phyloP scores from a whole-genome alignment of 768 basidiomycete genomes.

The Lactifluus hygrophoroides region DNA sequence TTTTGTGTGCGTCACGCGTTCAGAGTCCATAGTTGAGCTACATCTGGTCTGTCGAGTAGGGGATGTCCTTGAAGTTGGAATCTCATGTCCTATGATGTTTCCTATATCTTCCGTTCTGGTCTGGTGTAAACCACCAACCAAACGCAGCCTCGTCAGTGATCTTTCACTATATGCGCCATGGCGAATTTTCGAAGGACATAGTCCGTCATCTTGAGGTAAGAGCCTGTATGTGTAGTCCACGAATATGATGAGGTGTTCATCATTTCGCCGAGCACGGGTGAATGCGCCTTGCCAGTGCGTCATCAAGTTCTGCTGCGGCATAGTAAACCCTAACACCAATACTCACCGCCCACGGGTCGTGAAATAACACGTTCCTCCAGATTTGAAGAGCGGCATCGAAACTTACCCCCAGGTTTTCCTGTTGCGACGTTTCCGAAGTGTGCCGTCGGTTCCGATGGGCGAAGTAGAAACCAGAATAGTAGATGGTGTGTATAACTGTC shows the following conservation, averaged over 20 bases:
- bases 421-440: too few species aligned
- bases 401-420: slow-evolving; percentile 50
- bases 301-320: slow-evolving; percentile 34
- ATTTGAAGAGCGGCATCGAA: slow-evolving; percentile 58
- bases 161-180: slow-evolving; percentile 31
- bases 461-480: too few species aligned
- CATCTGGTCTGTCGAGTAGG: background rate
- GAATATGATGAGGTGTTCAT: slow-evolving; percentile 54
- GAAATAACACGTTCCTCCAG: slow-evolving; percentile 45
- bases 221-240: slow-evolving; percentile 41
- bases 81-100: background rate
- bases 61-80: too few species aligned
- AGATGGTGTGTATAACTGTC: too few species aligned
- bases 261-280: slow-evolving; percentile 59
- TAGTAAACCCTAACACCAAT: too few species aligned
- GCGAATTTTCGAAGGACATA: slow-evolving; percentile 51
- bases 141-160: background rate
- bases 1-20: too few species aligned
- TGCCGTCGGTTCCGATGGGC: too few species aligned
- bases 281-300: slow-evolving; percentile 31
- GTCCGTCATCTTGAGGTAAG: slow-evolving; percentile 27
- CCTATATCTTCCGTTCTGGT: background rate
- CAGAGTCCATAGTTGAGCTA: background rate
- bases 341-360: slow-evolving; percentile 41
- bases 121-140: background rate